phyloP scores from a whole-genome alignment of 768 basidiomycete genomes.

The Suillus placidus region DNA sequence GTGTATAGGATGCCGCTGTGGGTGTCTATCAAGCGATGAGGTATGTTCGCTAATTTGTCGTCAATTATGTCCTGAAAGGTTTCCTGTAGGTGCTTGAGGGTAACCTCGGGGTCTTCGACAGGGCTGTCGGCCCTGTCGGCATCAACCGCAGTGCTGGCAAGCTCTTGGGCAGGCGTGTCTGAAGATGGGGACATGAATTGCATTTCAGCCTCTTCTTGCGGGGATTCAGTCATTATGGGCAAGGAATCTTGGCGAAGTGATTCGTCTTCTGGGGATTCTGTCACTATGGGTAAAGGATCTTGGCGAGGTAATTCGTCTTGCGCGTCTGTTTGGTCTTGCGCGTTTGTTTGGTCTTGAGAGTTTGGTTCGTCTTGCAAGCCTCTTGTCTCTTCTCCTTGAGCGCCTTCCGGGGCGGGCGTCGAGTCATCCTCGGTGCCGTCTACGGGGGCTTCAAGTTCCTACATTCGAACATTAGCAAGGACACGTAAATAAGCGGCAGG shows the following conservation, averaged over 20 bases:
- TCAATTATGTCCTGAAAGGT: slow-evolving; percentile 3
- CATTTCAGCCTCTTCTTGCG: not conserved
- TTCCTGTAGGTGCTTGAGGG: slow-evolving; percentile 1
- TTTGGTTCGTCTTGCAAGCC: not conserved
- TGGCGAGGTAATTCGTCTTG: not conserved
- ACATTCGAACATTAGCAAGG: not conserved
- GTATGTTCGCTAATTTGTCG: slow-evolving; percentile 7
- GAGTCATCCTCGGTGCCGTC: not conserved
- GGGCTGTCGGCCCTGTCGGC: not conserved
- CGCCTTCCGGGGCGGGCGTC: not conserved
- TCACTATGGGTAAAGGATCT: not conserved
- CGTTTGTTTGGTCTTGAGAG: not conserved
- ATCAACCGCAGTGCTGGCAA: not conserved
- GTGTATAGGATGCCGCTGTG: slow-evolving; percentile 2
- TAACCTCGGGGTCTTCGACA: slow-evolving; percentile 2
- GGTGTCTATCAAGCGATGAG: slow-evolving; percentile 7
- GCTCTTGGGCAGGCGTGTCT: not conserved
- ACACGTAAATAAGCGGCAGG: too few relatives aligned
- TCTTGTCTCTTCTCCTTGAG: not conserved
- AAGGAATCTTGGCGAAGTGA: not conserved
- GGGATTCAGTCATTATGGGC: not conserved
- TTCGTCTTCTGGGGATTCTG: not conserved
- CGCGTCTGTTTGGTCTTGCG: not conserved
- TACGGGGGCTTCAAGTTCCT: not conserved
- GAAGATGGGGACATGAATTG: not conserved